These are phyloP conservation scores for Blechomonas ayalai DNA, from an alignment of 208 protist species.

Conservation along the genomic window DNA sequence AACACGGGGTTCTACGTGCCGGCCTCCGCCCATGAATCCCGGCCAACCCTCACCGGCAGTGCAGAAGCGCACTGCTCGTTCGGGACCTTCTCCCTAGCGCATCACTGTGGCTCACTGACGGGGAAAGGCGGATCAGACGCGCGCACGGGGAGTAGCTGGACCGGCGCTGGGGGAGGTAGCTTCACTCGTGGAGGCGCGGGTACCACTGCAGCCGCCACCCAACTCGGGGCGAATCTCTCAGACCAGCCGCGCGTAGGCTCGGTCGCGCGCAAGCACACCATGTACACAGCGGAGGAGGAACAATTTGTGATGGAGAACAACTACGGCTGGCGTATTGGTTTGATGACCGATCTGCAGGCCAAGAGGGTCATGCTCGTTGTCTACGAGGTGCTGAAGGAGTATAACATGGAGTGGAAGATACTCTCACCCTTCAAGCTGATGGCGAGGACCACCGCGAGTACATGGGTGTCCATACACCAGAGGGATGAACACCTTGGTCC, in stretches of 20 bases:
- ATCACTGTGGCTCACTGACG: slow-evolving; percentile 3
- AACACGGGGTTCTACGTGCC: slow-evolving; percentile 75
- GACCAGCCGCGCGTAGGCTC: slow-evolving; percentile 69
- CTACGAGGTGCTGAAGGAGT: slow-evolving; percentile 52
- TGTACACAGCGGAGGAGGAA: slow-evolving; percentile 74
- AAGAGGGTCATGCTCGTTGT: slow-evolving; percentile 33
- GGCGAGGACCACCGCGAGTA: slow-evolving; percentile 41
- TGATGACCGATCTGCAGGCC: slow-evolving; percentile 78
- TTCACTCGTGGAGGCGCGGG: slow-evolving; percentile 12
- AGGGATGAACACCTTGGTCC: neutral
- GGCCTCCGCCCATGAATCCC: slow-evolving; percentile 28
- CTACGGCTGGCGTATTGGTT: slow-evolving; percentile 80
- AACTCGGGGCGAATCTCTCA: slow-evolving; percentile 26
- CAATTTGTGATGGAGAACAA: slow-evolving; percentile 77
- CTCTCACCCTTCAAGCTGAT: slow-evolving; percentile 61
- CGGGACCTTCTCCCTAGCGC: slow-evolving; percentile 3
- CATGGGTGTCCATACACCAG: slow-evolving; percentile 34
- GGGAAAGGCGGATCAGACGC: neutral
- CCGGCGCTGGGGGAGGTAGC: slow-evolving; percentile 4
- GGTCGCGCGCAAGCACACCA: slow-evolving; percentile 58
- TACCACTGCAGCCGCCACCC: slow-evolving; percentile 14
- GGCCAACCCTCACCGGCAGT: neutral
- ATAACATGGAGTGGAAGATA: slow-evolving; percentile 84
- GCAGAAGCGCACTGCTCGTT: slow-evolving; percentile 7
- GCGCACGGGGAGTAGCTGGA: slow-evolving; percentile 14